phyloP scores from a whole-genome alignment of 2,329 filamentous ascomycete genomes.

The Dissoconium aciculare region DNA sequence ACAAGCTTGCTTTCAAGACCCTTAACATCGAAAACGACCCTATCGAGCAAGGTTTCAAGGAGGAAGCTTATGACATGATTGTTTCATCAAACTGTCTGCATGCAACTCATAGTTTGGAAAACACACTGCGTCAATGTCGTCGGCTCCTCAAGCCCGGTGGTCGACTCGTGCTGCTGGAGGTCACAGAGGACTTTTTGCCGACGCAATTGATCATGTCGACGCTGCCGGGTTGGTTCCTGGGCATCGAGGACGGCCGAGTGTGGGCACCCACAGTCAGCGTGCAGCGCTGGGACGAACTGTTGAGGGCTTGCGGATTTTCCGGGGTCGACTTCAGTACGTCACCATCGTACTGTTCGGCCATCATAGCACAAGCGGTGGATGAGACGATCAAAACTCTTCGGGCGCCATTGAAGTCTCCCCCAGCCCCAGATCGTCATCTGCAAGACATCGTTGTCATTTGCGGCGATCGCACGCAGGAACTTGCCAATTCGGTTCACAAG shows the following conservation, averaged over 20 bases:
- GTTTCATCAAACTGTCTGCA: slow-evolving; percentile 18
- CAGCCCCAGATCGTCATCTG: too few relatives aligned
- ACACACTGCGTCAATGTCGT: slow-evolving; percentile 14
- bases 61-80: slow-evolving; percentile 15
- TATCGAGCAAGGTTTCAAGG: slow-evolving; percentile 23
- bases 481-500: slow-evolving; percentile 8
- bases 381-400: slow-evolving; percentile 9
- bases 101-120: slow-evolving; percentile 12
- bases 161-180: slow-evolving; percentile 14
- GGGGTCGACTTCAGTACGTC: slow-evolving; percentile 17
- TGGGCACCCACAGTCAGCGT: slow-evolving; percentile 17
- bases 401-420: slow-evolving; percentile 8
- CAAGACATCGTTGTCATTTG: slow-evolving; percentile 7
- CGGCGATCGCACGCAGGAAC: slow-evolving; percentile 8
- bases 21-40: slow-evolving; percentile 22
- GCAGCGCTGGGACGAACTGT: slow-evolving; percentile 21
- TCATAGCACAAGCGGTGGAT: slow-evolving; percentile 10
- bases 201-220: slow-evolving; percentile 9
- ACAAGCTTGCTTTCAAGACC: slow-evolving; percentile 14
- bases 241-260: slow-evolving; percentile 17
- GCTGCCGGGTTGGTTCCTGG: slow-evolving; percentile 9
- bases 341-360: slow-evolving; percentile 9
- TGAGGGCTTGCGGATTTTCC: slow-evolving; percentile 24
- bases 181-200: slow-evolving; percentile 9
- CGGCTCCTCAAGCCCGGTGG: slow-evolving; percentile 18